Conservation (phyloP, 495 filamentous ascomycete genomes). For the Talaromyces thailandensis region DNA sequence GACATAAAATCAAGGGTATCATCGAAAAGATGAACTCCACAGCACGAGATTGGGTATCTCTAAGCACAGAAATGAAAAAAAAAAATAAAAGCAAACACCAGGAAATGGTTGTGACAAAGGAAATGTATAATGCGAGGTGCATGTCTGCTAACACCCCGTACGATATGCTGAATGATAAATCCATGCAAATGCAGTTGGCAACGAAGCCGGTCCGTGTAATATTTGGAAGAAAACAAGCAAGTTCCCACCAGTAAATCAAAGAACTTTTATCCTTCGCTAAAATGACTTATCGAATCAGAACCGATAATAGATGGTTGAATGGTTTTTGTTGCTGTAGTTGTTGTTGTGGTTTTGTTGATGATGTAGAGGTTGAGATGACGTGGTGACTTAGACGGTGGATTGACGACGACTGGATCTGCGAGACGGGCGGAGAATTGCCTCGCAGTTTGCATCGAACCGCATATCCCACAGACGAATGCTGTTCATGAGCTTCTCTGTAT, state of each 20-base stretch:
- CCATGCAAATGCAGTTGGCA: slow-evolving; percentile 6
- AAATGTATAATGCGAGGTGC: neutral
- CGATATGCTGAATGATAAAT: neutral
- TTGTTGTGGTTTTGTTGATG: neutral
- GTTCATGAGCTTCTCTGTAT: slow-evolving; percentile 93
- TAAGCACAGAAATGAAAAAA: slow-evolving; percentile 5
- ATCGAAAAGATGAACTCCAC: slow-evolving; percentile 3
- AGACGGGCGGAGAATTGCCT: slow-evolving; percentile 68
- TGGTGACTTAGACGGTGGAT: neutral
- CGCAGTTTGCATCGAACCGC: slow-evolving; percentile 94
- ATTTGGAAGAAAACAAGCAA: neutral
- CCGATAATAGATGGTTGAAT: neutral
- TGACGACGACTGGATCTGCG: slow-evolving; percentile 4
- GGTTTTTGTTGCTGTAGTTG: neutral
- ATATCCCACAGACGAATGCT: slow-evolving; percentile 88
- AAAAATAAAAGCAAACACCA: neutral
- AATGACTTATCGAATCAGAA: neutral
- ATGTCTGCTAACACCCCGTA: neutral
- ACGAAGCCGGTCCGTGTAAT: slow-evolving; percentile 3
- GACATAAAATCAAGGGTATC: slow-evolving; percentile 7
- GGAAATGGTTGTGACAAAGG: slow-evolving; percentile 6
- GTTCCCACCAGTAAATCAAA: neutral
- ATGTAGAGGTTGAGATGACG: neutral
- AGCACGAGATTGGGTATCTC: slow-evolving; percentile 9
- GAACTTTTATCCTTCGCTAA: neutral